Conservation (phyloP, 2,329 filamentous ascomycete species). For the Colletotrichum phormii region DNA sequence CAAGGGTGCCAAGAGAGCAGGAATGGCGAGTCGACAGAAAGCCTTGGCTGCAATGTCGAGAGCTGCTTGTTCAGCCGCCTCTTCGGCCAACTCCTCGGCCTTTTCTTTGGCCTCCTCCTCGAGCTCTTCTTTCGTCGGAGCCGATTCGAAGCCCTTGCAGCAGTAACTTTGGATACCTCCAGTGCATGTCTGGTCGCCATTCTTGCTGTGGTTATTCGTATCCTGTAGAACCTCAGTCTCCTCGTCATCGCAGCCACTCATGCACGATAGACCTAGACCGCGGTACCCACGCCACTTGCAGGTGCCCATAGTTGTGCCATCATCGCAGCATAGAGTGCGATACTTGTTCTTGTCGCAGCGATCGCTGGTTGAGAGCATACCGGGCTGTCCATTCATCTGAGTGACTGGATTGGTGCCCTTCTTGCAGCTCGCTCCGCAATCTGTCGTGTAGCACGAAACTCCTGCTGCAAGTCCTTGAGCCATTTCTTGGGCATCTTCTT, state of each 20-base stretch:
- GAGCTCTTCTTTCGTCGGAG: constrained; percentile 38
- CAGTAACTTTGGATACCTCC: constrained; percentile 45
- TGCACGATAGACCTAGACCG: constrained; percentile 44
- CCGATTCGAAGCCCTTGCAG: constrained; percentile 45
- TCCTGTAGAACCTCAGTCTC: constrained; percentile 42
- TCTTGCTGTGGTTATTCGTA: constrained; percentile 44
- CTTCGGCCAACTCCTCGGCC: constrained; percentile 40
- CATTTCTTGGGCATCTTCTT: constrained; percentile 16
- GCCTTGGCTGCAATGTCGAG: constrained; percentile 49
- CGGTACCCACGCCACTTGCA: constrained; percentile 45
- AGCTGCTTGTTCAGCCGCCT: constrained; percentile 43
- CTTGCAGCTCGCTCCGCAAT: constrained; percentile 42
- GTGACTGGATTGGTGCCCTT: constrained; percentile 42
- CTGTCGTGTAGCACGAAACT: constrained; percentile 40
- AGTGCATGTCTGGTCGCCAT: constrained; percentile 45
- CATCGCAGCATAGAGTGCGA: constrained; percentile 44
- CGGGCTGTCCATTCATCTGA: constrained; percentile 46
- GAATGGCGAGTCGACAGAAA: constrained; percentile 48
- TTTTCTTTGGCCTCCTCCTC: constrained; percentile 39
- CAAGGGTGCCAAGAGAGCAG: constrained; percentile 37
- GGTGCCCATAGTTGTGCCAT: constrained; percentile 39
- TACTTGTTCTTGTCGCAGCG: constrained; percentile 42
- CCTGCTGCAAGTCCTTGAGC: constrained; percentile 14
- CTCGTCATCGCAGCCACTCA: constrained; percentile 41
- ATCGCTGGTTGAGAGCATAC: constrained; percentile 39